Evolutionary conservation across 805 yeast genomes (phyloP).

Genomic region (Wickerhamiella azyma): DNA sequence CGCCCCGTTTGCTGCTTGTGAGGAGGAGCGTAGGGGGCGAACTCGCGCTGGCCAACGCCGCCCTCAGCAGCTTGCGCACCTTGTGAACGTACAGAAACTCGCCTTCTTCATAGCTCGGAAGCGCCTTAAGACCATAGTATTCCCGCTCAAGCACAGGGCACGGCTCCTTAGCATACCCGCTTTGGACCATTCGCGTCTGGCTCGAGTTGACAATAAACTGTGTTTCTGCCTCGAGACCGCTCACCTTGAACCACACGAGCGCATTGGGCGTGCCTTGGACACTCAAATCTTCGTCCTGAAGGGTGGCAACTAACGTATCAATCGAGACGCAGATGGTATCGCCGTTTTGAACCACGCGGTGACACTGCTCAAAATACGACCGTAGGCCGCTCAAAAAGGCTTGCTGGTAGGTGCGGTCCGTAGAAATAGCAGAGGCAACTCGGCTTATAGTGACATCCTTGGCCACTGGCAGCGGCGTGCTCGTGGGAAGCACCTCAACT

Average conservation of each 20-base stretch:
- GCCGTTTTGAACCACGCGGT: conserved; percentile 46
- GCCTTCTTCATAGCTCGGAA: conserved; percentile 27
- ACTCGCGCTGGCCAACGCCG: conserved; percentile 29
- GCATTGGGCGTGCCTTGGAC: conserved; percentile 55
- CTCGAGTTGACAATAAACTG: conserved; percentile 48
- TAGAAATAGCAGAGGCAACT: conserved; percentile 53
- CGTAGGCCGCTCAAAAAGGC: conserved; percentile 49
- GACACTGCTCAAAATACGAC: conserved; percentile 41
- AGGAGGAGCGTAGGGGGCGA: conserved; percentile 36
- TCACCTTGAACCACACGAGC: conserved; percentile 75
- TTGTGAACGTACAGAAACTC: conserved; percentile 37
- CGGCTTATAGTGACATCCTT: conserved; percentile 51
- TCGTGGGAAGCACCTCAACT: conserved; percentile 15
- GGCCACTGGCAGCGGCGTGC: conserved; percentile 34
- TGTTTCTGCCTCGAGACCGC: conserved; percentile 28
- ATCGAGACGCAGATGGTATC: conserved; percentile 69
- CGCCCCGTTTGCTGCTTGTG: conserved; percentile 55
- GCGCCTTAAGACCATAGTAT: conserved; percentile 34
- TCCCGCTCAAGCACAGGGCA: conserved; percentile 32
- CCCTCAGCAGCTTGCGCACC: conserved; percentile 39
- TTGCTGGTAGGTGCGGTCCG: conserved; percentile 49
- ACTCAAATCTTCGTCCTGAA: conserved; percentile 25
- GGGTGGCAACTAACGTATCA: conserved; percentile 53
- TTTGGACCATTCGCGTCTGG: conserved; percentile 54
- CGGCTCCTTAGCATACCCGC: conserved; percentile 36